Base-by-base conservation (phyloP, 2,329 filamentous ascomycete genomes). In the Catunica adiposa region DNA sequence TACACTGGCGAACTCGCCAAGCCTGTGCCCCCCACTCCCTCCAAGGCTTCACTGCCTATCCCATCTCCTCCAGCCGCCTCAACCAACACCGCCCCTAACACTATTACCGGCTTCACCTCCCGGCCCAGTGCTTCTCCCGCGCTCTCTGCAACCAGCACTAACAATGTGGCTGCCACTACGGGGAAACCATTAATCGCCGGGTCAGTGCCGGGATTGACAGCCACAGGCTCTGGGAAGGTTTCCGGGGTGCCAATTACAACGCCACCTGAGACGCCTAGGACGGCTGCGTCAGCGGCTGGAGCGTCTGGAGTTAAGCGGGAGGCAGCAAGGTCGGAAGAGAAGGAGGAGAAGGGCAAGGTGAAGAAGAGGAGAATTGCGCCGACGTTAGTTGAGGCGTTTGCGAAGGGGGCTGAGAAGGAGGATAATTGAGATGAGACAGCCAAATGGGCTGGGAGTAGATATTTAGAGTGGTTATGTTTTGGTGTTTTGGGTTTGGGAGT, bases 211-310 rank as follows among this genome's bases (percentile, higher is more conserved):
- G 76, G 82, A 54, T 79, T 94, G 25, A 81, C 86, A 11, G 86
- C 86, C 4, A 73, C 84, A 8, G 84, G 83, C 60, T 86, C 84
- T 1, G 76, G 74, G 46, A 79, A 79, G 62, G 71, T 78, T 2
- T 72, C 73, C 0, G 74, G 76, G 0, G 70, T 94, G 46, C 86
- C 89, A 0, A 79, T 94, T 63, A 87, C 86, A 38, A 96, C 90
- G 6, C 90, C 92, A 1, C 92, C 90, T 0, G 85, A 94, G 66
- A 97, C 90, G 2, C 90, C 90, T 4, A 75, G 79, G 53, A 77
- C 62, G 67, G 51, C 51, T 67, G 51, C 51, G 7, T 48, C 50
- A 22, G 44, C 40, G 15, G 20, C 15, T 17, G 34, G 17, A 2
- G 20, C 40, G 3, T 40, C n/a, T 3, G 75, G 75, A 29, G 67